Conservation (phyloP, 768 basidiomycete species). For the Pisolithus albus region DNA sequence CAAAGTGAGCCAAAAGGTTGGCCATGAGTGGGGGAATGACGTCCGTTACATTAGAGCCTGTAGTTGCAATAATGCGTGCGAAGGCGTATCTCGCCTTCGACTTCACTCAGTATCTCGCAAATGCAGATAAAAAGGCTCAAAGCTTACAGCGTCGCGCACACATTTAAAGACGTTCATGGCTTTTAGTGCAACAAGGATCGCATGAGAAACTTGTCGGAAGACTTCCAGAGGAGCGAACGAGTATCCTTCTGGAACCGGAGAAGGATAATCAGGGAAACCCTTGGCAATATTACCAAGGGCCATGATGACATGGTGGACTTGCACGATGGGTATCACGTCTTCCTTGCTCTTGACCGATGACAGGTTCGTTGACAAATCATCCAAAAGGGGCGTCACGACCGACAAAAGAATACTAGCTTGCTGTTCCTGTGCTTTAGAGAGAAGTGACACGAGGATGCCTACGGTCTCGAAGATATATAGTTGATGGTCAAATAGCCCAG, state of each 20-base stretch:
- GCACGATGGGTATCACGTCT: conserved; percentile 74
- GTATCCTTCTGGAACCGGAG: conserved; percentile 57
- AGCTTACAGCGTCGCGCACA: conserved; percentile 84
- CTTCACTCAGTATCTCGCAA: conserved; percentile 6
- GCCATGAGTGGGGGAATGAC: conserved; percentile 86
- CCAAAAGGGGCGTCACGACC: conserved; percentile 75
- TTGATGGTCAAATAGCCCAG: conserved; percentile 78
- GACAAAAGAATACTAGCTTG: conserved; percentile 67
- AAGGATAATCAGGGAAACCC: conserved; percentile 91
- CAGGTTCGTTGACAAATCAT: conserved; percentile 56
- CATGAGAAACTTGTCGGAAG: conserved; percentile 81
- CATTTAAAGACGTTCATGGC: conserved; percentile 82
- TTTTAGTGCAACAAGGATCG: conserved; percentile 80
- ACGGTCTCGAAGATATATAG: conserved; percentile 91
- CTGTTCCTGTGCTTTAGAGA: conserved; percentile 58
- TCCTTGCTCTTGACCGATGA: conserved; percentile 49
- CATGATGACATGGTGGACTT: conserved; percentile 89
- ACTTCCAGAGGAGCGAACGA: conserved; percentile 67
- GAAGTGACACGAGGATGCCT: conserved; percentile 76
- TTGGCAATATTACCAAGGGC: conserved; percentile 92
- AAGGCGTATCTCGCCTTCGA: conserved; percentile 86
- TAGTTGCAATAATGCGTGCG: conserved; percentile 83
- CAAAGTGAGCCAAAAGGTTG: conserved; percentile 86
- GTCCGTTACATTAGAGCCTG: conserved; percentile 79
- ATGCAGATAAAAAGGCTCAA: background rate